phyloP scores from a whole-genome alignment of 192 early-diverging fungal species.

The Coemansia sp. region DNA sequence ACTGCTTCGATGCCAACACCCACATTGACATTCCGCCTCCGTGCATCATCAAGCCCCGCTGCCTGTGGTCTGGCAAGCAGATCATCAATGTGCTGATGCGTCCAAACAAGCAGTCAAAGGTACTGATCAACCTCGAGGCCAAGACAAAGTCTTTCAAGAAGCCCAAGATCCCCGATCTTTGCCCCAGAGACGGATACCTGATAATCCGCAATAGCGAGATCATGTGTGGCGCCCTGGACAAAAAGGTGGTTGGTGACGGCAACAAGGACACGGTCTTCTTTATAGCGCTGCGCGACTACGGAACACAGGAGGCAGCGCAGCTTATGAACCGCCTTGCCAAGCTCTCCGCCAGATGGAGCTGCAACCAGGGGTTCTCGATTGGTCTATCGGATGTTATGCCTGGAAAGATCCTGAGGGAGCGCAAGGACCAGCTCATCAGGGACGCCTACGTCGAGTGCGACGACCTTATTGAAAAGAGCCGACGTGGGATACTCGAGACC shows the following conservation, averaged over 20 bases:
- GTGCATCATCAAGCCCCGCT: constrained; percentile 81
- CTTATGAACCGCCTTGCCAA: constrained; percentile 96
- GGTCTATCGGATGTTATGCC: constrained; percentile 98
- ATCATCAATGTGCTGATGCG: constrained; percentile 84
- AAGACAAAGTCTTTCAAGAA: constrained; percentile 73
- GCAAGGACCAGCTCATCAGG: constrained; percentile 77
- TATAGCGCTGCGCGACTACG: constrained; percentile 88
- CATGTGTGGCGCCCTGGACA: constrained; percentile 92
- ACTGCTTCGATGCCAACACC: constrained; percentile 80
- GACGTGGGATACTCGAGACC: constrained; percentile 70
- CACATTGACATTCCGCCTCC: constrained; percentile 94
- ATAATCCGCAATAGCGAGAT: constrained; percentile 93
- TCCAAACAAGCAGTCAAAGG: constrained; percentile 68
- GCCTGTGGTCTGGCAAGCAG: constrained; percentile 97
- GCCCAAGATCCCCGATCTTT: constrained; percentile 65
- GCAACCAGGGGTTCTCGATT: constrained; percentile 95
- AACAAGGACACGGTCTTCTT: constrained; percentile 95
- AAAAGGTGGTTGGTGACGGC: constrained; percentile 93
- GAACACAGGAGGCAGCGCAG: constrained; percentile 75
- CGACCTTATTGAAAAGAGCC: constrained; percentile 68
- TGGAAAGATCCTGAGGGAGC: constrained; percentile 64
- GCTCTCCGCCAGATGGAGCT: constrained; percentile 87
- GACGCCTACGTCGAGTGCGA: constrained; percentile 84
- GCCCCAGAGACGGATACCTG: constrained; percentile 85
- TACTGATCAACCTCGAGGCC: constrained; percentile 85